phyloP scores from a whole-genome alignment of 352 stramenopile genomes.

The Phytopythium montanum region DNA sequence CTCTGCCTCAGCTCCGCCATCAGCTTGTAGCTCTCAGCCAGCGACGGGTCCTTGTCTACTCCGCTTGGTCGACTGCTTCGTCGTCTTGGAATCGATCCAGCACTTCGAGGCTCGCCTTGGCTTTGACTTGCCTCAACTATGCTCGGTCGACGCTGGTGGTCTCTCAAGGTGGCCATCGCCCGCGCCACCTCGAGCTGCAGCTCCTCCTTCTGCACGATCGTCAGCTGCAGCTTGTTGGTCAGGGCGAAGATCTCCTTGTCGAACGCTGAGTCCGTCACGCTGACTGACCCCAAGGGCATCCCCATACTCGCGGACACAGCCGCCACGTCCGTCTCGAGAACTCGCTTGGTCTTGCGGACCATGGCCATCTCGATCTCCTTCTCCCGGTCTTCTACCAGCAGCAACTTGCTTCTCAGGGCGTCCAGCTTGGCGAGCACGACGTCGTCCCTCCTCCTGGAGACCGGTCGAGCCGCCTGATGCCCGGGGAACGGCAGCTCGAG shows the following conservation, averaged over 20 bases:
- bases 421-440: conserved; percentile 24
- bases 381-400: conserved; percentile 60
- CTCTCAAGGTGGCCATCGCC: conserved; percentile 36
- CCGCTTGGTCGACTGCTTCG: conserved; percentile 8
- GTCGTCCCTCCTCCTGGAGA: not conserved
- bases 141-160: conserved; percentile 5
- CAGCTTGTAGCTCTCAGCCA: conserved; percentile 36
- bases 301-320: conserved; percentile 7
- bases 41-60: conserved; percentile 21
- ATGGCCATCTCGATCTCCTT: conserved; percentile 68
- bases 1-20: conserved; percentile 39
- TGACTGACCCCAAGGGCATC: conserved; percentile 17
- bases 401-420: conserved; percentile 52
- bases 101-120: not conserved
- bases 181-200: conserved; percentile 68
- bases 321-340: conserved; percentile 23
- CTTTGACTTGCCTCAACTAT: not conserved
- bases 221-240: conserved; percentile 67
- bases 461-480: not conserved
- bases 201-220: conserved; percentile 77
- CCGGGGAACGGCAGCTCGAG: not conserved
- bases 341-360: conserved; percentile 68
- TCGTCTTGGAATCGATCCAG: not conserved
- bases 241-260: conserved; percentile 79
- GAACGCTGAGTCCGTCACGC: conserved; percentile 34